A percentile compares a stretch with the other conserved stretches of the same genome.
Conservation (phyloP, 208 protist genomes). For the Vickermania spadyakhi region DNA sequence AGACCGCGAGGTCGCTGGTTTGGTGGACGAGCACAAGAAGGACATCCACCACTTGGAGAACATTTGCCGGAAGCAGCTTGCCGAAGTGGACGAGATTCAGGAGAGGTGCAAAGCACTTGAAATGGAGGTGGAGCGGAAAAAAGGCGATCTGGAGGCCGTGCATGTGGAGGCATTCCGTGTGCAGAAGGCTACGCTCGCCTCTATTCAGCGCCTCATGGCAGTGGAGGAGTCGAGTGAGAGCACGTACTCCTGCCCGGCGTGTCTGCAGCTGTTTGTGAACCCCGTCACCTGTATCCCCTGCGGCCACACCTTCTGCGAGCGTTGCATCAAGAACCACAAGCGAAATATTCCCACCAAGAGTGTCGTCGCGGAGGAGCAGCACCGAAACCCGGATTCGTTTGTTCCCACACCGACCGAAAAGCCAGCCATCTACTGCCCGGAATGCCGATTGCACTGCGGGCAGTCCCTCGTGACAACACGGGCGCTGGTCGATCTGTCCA, state of each 20-base stretch:
- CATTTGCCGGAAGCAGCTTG: background rate
- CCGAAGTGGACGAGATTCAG: background rate
- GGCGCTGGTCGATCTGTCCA: conserved; percentile 10
- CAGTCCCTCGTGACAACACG: conserved; percentile 7
- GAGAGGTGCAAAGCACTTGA: background rate
- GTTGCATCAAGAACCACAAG: conserved; percentile 40
- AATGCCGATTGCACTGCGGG: conserved; percentile 12
- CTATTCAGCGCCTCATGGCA: conserved; percentile 41
- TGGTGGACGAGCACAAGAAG: background rate
- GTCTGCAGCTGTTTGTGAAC: conserved; percentile 40
- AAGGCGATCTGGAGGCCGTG: background rate
- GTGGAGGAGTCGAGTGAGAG: conserved; percentile 76
- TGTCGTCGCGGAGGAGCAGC: background rate
- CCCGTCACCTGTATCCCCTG: conserved; percentile 79
- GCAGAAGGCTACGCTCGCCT: conserved; percentile 15
- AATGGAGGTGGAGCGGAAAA: conserved; percentile 1
- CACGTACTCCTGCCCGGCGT: conserved; percentile 54
- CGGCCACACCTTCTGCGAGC: conserved; percentile 73
- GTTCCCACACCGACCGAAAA: conserved; percentile 3
- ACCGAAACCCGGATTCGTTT: background rate
- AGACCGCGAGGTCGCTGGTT: background rate
- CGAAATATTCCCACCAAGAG: conserved; percentile 20
- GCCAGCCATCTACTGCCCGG: conserved; percentile 13
- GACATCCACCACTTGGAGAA: background rate
- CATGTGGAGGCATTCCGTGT: conserved; percentile 6